These are phyloP conservation scores for Nicotiana tomentosiformis DNA, from an alignment of 257 asterid species.

Conservation along the genomic window DNA sequence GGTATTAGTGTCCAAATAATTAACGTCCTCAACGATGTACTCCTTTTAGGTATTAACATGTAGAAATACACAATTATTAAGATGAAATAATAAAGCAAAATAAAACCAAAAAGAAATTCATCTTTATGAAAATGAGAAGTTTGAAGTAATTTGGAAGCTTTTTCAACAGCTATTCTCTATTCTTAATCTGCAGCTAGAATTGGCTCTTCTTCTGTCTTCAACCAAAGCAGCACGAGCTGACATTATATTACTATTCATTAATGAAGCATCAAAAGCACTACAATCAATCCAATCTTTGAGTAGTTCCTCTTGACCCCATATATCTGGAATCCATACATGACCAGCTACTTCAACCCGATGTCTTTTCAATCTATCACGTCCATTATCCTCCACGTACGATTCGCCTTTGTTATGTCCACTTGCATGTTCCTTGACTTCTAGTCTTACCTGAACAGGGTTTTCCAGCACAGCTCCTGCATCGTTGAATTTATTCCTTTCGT, in stretches of 20 bases:
- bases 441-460: no score
- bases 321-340: constrained; percentile 87
- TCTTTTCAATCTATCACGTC: constrained; percentile 73
- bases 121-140: not conserved
- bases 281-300: constrained; percentile 84
- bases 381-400: constrained; percentile 15
- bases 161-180: constrained; percentile 33
- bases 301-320: constrained; percentile 75
- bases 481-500: not conserved
- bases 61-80: constrained; percentile 1
- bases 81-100: not conserved
- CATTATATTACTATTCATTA: constrained; percentile 39
- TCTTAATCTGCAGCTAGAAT: constrained; percentile 24
- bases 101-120: not conserved
- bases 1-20: not conserved
- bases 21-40: not conserved
- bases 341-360: constrained; percentile 79
- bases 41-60: not conserved
- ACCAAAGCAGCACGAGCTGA: constrained; percentile 69
- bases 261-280: constrained; percentile 50
- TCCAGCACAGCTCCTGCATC: not conserved
- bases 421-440: not conserved
- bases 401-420: not conserved
- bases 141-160: not conserved
- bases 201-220: constrained; percentile 36